These are phyloP conservation scores for Fusarium beomiforme DNA, from an alignment of 2,329 filamentous ascomycete species.

Conservation along the genomic window DNA sequence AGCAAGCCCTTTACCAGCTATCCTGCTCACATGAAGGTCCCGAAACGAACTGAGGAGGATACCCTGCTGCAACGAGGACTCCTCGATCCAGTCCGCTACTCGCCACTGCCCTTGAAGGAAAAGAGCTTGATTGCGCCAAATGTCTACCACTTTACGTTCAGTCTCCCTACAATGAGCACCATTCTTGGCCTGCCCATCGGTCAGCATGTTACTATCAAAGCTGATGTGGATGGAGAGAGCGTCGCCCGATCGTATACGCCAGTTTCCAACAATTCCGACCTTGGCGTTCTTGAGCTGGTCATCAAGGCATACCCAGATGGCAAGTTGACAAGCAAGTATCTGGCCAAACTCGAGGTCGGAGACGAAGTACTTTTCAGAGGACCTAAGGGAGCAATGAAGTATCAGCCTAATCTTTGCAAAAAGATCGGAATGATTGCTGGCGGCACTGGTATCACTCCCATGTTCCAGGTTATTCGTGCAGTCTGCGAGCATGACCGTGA, in stretches of 20 bases:
- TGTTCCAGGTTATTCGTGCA: slow-evolving; percentile 67
- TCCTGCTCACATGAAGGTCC: slow-evolving; percentile 48
- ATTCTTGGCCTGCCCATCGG: slow-evolving; percentile 65
- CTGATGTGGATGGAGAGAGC: slow-evolving; percentile 54
- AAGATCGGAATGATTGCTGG: slow-evolving; percentile 67
- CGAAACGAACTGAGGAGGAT: slow-evolving; percentile 32
- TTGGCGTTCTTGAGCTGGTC: slow-evolving; percentile 61
- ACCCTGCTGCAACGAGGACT: neutral
- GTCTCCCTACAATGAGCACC: slow-evolving; percentile 54
- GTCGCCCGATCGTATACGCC: slow-evolving; percentile 66
- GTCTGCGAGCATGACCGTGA: slow-evolving; percentile 69
- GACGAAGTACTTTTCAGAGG: slow-evolving; percentile 64
- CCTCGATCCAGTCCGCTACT: neutral
- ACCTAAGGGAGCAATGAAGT: slow-evolving; percentile 66
- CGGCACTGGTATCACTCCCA: slow-evolving; percentile 48
- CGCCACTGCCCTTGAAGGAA: neutral
- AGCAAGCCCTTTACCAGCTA: slow-evolving; percentile 37
- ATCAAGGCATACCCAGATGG: slow-evolving; percentile 63
- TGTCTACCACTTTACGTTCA: slow-evolving; percentile 58
- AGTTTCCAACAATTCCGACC: slow-evolving; percentile 60
- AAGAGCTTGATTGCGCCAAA: slow-evolving; percentile 43
- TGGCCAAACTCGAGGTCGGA: slow-evolving; percentile 57
- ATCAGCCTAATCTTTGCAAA: slow-evolving; percentile 53
- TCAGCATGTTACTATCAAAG: slow-evolving; percentile 65
- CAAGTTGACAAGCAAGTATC: slow-evolving; percentile 58